phyloP scores from a whole-genome alignment of 202 grass and related monocot genomes.

The Schoenoplectus triqueter region DNA sequence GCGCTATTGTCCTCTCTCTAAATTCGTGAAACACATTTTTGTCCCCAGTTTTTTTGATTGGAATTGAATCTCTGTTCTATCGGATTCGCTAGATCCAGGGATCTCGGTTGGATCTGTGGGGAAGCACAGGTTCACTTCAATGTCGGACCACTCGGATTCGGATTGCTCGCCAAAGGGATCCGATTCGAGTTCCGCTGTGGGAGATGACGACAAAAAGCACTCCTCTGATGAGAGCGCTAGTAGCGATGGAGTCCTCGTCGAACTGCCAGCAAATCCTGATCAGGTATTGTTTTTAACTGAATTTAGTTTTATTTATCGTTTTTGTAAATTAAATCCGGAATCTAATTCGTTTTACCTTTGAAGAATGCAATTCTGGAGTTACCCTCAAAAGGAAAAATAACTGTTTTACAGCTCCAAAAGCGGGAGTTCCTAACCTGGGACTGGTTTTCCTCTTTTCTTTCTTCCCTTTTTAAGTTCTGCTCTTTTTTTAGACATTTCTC shows the following conservation, averaged over 20 bases:
- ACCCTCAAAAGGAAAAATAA: background rate
- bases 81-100: conserved; percentile 29
- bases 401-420: conserved; percentile 18
- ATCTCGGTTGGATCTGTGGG: background rate
- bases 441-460: background rate
- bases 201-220: conserved; percentile 44
- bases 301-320: conserved; percentile 16
- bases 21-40: background rate
- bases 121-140: conserved; percentile 37
- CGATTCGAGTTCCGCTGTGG: conserved; percentile 41
- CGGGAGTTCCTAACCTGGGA: conserved; percentile 30
- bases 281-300: conserved; percentile 53
- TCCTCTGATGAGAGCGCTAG: conserved; percentile 87
- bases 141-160: conserved; percentile 75
- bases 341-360: background rate
- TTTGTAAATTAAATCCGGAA: conserved; percentile 24
- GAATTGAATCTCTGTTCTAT: conserved; percentile 20
- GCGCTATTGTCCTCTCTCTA: background rate
- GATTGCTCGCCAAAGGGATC: conserved; percentile 78
- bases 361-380: conserved; percentile 7
- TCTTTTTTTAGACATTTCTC: conserved; percentile 1
- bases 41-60: conserved; percentile 8
- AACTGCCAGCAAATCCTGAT: conserved; percentile 65
- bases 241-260: conserved; percentile 97
- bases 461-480: background rate